These are phyloP conservation scores for Xylaria longipes DNA, from an alignment of 495 filamentous ascomycete species.

Conservation along the genomic window DNA sequence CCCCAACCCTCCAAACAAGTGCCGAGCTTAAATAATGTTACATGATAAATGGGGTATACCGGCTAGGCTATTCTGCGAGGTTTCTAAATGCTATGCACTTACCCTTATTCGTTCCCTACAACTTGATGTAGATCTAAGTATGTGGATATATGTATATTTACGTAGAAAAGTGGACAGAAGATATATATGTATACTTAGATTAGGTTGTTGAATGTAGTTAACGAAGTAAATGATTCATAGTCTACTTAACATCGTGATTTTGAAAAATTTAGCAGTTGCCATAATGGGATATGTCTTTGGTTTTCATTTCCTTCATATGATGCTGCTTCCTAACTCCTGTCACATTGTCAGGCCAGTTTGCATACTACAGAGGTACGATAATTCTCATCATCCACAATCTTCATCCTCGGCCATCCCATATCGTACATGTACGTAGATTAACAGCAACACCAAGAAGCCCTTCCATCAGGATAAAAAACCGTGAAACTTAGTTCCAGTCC, in stretches of 20 bases:
- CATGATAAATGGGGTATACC: no score
- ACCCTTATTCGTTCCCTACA: no score
- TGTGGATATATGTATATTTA: no score
- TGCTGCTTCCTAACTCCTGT: neutral
- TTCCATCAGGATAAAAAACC: neutral
- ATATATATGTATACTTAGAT: no score
- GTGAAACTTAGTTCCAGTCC: neutral
- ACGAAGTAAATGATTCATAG: neutral
- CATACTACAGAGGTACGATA: neutral
- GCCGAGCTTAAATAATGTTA: no score
- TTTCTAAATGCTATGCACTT: no score
- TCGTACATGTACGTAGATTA: conserved; percentile 16
- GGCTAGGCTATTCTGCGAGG: no score
- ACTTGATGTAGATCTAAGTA: no score
- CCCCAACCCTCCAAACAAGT: no score
- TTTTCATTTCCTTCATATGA: neutral
- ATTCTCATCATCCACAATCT: neutral
- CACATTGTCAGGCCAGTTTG: neutral
- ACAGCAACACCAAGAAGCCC: neutral
- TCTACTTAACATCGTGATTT: neutral
- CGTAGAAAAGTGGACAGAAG: no score
- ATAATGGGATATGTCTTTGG: neutral
- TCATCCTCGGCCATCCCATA: neutral
- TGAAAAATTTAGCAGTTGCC: neutral
- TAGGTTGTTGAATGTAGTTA: no score